These are phyloP conservation scores for Papiliotrema fonsecae DNA, from an alignment of 1,284 basidiomycete genomes.

Conservation along the genomic window DNA sequence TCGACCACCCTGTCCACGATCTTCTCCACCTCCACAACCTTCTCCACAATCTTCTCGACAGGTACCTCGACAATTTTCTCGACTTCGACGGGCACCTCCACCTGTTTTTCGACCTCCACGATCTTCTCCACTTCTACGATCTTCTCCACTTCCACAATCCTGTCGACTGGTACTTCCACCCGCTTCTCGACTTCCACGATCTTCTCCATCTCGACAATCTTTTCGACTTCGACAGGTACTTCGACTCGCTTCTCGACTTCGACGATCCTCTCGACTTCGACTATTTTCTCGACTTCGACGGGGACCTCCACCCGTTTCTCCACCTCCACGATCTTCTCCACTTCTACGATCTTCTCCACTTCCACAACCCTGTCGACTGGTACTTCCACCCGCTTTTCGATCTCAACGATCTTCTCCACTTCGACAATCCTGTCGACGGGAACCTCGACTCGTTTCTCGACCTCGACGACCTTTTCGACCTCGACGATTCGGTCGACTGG, in stretches of 20 bases:
- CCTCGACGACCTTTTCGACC: constrained; percentile 38
- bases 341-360: constrained; percentile 32
- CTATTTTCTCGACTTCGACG: constrained; percentile 38
- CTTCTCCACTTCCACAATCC: constrained; percentile 48
- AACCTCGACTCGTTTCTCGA: constrained; percentile 39
- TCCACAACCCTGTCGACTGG: constrained; percentile 34
- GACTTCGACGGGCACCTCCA: constrained; percentile 49
- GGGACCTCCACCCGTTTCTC: constrained; percentile 36
- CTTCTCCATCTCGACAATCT: constrained; percentile 44
- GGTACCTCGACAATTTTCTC: constrained; percentile 42
- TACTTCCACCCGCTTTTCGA: constrained; percentile 41
- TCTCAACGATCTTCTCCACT: constrained; percentile 48
- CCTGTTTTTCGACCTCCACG: constrained; percentile 36
- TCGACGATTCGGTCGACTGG: constrained; percentile 45
- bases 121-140: constrained; percentile 40
- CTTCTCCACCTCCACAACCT: constrained; percentile 29
- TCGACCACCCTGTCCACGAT: constrained; percentile 34
- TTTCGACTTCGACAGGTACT: constrained; percentile 38
- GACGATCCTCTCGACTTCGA: constrained; percentile 36
- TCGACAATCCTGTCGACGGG: constrained; percentile 38
- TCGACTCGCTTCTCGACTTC: constrained; percentile 38
- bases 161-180: constrained; percentile 39
- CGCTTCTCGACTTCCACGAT: constrained; percentile 35
- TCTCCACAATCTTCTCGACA: constrained; percentile 31
- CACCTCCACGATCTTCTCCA: constrained; percentile 33